Base-by-base conservation (phyloP, 2,329 filamentous ascomycete genomes). In the Penicillium sp. region DNA sequence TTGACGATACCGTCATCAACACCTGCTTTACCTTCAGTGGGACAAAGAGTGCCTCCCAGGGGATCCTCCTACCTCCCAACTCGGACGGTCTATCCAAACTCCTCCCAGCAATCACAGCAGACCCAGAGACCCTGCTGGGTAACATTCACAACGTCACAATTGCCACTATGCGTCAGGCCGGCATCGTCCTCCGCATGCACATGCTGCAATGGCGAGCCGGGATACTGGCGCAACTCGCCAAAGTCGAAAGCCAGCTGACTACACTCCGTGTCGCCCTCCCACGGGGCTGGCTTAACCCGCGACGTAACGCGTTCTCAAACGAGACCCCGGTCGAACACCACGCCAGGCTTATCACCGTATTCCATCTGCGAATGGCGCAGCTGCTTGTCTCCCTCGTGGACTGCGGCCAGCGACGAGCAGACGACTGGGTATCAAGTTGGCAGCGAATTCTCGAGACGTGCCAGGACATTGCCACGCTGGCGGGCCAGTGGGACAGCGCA, bases 401-500 rank as follows among this genome's bases (percentile, higher is more conserved):
- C 36, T 33, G 50, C 54, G 30, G 50, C 57, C 7, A 51, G 47
- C 10, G 57, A 48, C 21, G 46, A 56, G 29, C 48, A 47, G n/a
- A 47, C 25, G 31, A 51, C 3, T 64, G 62, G 55, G 18, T 54
- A 20, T 33, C 41, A 21, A 47, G 36, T 16, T 66, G 63, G 64
- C 50, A 59, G 25, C 41, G 48, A 17, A 41, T 49, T n/a, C 53
- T 65, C 4, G 59, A 60, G 26, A 36, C 43, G n/a, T 62, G 55
- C 20, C 57, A 63, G 26, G 57, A 65, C 33, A 54, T 66, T 15
- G 56, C 58, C 2, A 41, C 42, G 3, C 30, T 63, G 1, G 51
- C 57, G 1, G 50, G 51, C 18, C 53, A 67, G 21, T 68, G 64
- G 64, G 51, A 64, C 35, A 58, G 51, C 25, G 47, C 54, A 4